Evolutionary conservation across 306 rosid genomes (phyloP).

Genomic region (Casuarina glauca): DNA sequence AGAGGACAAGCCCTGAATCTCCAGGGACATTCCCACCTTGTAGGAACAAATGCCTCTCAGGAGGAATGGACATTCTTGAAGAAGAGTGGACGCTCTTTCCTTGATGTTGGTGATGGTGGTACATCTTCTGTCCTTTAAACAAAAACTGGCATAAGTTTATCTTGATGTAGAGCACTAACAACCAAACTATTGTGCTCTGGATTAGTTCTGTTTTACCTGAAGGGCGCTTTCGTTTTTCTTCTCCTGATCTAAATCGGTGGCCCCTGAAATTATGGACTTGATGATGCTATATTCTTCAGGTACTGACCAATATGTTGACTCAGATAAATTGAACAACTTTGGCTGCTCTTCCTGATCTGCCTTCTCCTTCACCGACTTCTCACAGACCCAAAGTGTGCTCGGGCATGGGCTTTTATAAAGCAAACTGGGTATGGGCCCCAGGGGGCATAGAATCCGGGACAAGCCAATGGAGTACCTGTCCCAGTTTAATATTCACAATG

Average conservation of each 20-base stretch:
- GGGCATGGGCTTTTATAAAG: conserved; percentile 58
- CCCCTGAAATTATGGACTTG: conserved; percentile 30
- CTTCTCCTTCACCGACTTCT: conserved; percentile 30
- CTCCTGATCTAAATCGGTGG: conserved; percentile 23
- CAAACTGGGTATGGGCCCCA: conserved; percentile 29
- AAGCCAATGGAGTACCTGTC: conserved; percentile 45
- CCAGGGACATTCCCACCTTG: conserved; percentile 64
- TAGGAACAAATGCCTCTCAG: conserved; percentile 75
- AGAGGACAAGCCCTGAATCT: conserved; percentile 81
- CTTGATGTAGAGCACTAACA: conserved; percentile 20
- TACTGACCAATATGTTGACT: conserved; percentile 18
- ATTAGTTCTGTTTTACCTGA: conserved; percentile 35
- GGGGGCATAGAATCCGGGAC: conserved; percentile 53
- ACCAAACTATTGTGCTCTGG: conserved; percentile 16
- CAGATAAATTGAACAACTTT: conserved; percentile 29
- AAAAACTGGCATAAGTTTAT: conserved; percentile 24
- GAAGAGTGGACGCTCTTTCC: conserved; percentile 59
- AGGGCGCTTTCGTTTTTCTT: conserved; percentile 14
- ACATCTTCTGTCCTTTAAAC: conserved; percentile 40
- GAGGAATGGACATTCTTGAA: conserved; percentile 54
- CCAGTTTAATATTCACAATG: conserved; percentile 46
- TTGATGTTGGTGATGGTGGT: conserved; percentile 56
- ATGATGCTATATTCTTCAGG: conserved; percentile 30
- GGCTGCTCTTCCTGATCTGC: conserved; percentile 29
- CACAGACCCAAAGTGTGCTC: conserved; percentile 41